phyloP scores from a whole-genome alignment of 768 basidiomycete species.

The Astraeus odoratus region DNA sequence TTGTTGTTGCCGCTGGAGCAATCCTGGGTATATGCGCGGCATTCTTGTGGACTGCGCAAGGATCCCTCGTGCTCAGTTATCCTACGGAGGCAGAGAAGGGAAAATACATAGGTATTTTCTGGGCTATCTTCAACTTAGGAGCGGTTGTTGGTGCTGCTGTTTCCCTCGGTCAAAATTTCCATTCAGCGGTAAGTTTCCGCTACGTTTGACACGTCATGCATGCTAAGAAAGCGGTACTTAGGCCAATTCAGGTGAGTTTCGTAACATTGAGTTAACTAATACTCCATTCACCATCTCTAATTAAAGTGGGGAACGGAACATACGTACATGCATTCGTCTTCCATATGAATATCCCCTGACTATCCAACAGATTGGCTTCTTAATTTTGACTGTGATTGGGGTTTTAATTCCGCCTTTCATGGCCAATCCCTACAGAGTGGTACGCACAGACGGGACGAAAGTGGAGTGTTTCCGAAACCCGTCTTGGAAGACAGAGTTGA shows the following conservation, averaged over 20 bases:
- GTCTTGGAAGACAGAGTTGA: slow-evolving; percentile 72
- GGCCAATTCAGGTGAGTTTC: slow-evolving; percentile 24
- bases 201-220: neutral
- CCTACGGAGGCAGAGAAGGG: slow-evolving; percentile 78
- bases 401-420: slow-evolving; percentile 60
- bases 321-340: slow-evolving; percentile 45
- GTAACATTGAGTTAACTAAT: too few relatives aligned
- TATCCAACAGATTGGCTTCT: slow-evolving; percentile 56
- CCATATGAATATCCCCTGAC: slow-evolving; percentile 1
- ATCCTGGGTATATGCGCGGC: slow-evolving; percentile 67
- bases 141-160: slow-evolving; percentile 75
- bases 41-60: slow-evolving; percentile 79
- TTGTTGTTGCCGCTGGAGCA: slow-evolving; percentile 67
- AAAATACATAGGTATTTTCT: slow-evolving; percentile 70
- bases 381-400: slow-evolving; percentile 66
- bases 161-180: slow-evolving; percentile 63
- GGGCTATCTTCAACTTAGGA: slow-evolving; percentile 79
- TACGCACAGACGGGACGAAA: slow-evolving; percentile 69
- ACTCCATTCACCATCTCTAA: too few relatives aligned
- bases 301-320: slow-evolving; percentile 67
- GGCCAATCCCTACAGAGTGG: slow-evolving; percentile 64
- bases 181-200: slow-evolving; percentile 42
- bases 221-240: slow-evolving; percentile 6
- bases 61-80: slow-evolving; percentile 80
- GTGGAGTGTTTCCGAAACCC: slow-evolving; percentile 57